Evolutionary conservation across 495 filamentous ascomycete genomes (phyloP).

Genomic region (Trichoderma virens): DNA sequence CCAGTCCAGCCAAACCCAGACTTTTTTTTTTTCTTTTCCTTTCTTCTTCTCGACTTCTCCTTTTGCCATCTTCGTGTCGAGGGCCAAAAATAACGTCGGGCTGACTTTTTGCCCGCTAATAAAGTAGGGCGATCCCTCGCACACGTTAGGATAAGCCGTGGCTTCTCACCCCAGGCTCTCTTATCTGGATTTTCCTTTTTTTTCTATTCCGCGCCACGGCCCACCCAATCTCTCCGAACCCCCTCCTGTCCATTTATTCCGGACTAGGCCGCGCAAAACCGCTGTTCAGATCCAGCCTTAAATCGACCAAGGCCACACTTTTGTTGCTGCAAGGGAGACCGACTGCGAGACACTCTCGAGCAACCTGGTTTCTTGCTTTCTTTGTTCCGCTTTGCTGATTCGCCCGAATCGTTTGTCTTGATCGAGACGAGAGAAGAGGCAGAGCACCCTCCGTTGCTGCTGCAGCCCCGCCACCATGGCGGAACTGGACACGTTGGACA

Average conservation of each 20-base stretch:
- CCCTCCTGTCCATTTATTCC: background rate
- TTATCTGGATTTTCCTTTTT: background rate
- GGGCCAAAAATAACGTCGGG: background rate
- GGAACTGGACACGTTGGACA: constrained; percentile 90
- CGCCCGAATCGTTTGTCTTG: background rate
- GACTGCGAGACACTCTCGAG: background rate
- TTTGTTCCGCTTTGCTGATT: constrained; percentile 9
- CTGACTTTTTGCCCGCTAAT: background rate
- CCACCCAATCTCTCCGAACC: background rate
- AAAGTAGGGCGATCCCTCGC: background rate
- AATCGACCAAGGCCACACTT: background rate
- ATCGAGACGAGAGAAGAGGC: background rate
- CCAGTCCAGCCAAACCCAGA: no score
- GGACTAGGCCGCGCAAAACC: constrained; percentile 1
- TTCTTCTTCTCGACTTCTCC: background rate
- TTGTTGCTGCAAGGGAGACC: background rate
- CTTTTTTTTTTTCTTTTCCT: no score
- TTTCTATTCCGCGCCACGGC: constrained; percentile 2
- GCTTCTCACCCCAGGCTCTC: no score
- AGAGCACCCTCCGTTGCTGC: background rate
- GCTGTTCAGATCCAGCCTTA: constrained; percentile 1
- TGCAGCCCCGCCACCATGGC: constrained; percentile 54
- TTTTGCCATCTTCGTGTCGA: no score
- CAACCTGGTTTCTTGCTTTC: constrained; percentile 3
- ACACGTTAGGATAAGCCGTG: no score